Evolutionary conservation across 1,284 basidiomycete species (phyloP), one percentile per base, ranked within the genome.

Genomic region (Ganoderma boninense): DNA sequence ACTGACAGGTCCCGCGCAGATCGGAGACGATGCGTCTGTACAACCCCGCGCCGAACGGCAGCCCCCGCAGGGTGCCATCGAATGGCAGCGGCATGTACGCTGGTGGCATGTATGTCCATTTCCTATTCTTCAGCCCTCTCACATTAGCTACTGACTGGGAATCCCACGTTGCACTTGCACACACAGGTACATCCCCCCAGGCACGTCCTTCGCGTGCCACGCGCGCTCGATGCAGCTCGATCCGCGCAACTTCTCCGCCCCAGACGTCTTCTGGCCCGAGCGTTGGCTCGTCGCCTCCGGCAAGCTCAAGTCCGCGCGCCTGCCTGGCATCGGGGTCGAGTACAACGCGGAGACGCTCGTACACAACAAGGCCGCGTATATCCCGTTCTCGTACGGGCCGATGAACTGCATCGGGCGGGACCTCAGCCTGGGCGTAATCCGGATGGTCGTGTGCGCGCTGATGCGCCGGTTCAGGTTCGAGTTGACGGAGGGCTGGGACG

Each of bases 131-230:
- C 32, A 32, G 32, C 26, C 26, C 26, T 29, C 26, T 29, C 26
- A 29, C 26, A 29, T 5, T 23, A 54, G 49, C 4, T 26, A 2
- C 23, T 54, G 49, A 54, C 49, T 13, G 2, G 4, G 2, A 54
- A 2, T 26, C 23, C 49, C 13, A 23, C 23, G 23, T 29, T 29
- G 26, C 26, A 29, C 26, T 29, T 29, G 26, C 26, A 29, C 26
- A 29, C 26, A 26, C 13, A 54, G 49, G 23, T 54, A 54, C 49
- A 26, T 54, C 13, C 49, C 49, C 49, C 49, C 49, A 11, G 49
- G 49, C 49, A 54, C 49, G 23, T 54, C 49, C 23, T 54, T 54
- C 49, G 49, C 49, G 49, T 54, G 49, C 49, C 49, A 54, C 49
- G 4, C 23, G 23, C 49, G 49, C 49, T 54, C 49, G 23, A 54